Conservation (phyloP, 73 alveolate genomes). For the Breviolum minutum region DNA sequence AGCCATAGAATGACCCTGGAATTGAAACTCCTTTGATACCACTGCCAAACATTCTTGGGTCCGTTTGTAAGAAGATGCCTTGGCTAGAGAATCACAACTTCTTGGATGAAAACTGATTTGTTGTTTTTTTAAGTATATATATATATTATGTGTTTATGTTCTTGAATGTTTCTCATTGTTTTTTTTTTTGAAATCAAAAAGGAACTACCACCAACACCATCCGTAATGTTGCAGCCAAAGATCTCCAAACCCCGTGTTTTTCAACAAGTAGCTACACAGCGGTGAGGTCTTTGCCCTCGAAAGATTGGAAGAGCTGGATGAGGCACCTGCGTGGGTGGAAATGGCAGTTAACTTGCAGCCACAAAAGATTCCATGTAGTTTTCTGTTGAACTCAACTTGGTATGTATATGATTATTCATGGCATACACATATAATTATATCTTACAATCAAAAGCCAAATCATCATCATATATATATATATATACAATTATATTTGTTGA, state of each 20-base stretch:
- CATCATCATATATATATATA: too few relatives aligned
- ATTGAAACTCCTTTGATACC: neutral
- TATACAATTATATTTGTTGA: too few relatives aligned
- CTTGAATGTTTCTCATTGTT: neutral
- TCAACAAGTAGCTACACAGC: neutral
- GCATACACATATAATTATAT: too few relatives aligned
- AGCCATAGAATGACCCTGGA: neutral
- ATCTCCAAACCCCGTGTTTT: neutral
- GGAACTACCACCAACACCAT: neutral
- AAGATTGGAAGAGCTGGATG: neutral
- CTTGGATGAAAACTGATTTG: too few relatives aligned
- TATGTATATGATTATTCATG: too few relatives aligned
- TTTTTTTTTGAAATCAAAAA: neutral
- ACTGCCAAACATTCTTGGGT: neutral
- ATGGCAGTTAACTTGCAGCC: too few relatives aligned
- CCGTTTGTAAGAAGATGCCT: neutral
- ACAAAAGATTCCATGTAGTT: too few relatives aligned
- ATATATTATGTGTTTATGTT: too few relatives aligned
- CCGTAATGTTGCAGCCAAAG: neutral
- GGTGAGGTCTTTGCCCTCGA: neutral
- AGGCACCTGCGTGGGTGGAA: slow-evolving; percentile 1
- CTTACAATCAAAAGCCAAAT: too few relatives aligned
- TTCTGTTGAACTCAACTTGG: too few relatives aligned
- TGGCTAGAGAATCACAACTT: too few relatives aligned
- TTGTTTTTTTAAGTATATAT: too few relatives aligned